Percentiles rank a stretch among this genome's conserved stretches.
These are phyloP conservation scores for Aspergillus persii DNA, from an alignment of 2,329 filamentous ascomycete genomes.

Conservation along the genomic window DNA sequence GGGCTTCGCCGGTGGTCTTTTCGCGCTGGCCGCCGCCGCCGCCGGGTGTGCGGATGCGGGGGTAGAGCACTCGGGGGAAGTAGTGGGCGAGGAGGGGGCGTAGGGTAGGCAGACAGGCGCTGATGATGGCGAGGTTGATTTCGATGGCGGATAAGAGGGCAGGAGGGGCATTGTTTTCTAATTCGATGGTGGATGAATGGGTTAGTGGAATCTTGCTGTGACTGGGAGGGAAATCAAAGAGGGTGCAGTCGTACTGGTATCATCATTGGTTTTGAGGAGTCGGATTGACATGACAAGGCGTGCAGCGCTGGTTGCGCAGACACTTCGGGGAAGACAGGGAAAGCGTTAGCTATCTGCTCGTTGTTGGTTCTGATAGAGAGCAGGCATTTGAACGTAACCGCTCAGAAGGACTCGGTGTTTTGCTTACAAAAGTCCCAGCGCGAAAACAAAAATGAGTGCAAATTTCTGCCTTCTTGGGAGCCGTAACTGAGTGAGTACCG, in stretches of 20 bases:
- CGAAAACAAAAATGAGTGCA: conserved; percentile 27
- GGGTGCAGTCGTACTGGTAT: conserved; percentile 16
- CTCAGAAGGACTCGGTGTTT: conserved; percentile 4
- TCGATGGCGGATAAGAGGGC: conserved; percentile 33
- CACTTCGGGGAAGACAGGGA: conserved; percentile 20
- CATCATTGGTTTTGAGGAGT: conserved; percentile 16
- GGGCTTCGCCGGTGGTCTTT: conserved; percentile 7
- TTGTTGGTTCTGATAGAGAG: no score
- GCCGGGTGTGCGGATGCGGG: conserved; percentile 13
- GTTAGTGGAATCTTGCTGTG: neutral
- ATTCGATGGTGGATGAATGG: neutral
- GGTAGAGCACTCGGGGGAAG: conserved; percentile 24
- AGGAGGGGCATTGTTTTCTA: conserved; percentile 23
- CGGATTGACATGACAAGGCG: conserved; percentile 21
- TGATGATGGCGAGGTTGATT: conserved; percentile 31
- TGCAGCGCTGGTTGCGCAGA: conserved; percentile 27
- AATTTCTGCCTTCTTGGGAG: conserved; percentile 23
- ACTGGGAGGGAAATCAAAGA: neutral
- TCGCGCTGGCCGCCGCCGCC: conserved; percentile 12
- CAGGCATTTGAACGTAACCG: neutral
- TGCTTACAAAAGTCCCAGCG: conserved; percentile 31
- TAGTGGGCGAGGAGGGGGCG: conserved; percentile 25
- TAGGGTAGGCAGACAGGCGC: conserved; percentile 28
- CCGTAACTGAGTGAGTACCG: conserved; percentile 20
- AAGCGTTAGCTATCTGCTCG: neutral